These are phyloP conservation scores for Aspergillus ostianus DNA, from an alignment of 495 filamentous ascomycete species.

Conservation along the genomic window DNA sequence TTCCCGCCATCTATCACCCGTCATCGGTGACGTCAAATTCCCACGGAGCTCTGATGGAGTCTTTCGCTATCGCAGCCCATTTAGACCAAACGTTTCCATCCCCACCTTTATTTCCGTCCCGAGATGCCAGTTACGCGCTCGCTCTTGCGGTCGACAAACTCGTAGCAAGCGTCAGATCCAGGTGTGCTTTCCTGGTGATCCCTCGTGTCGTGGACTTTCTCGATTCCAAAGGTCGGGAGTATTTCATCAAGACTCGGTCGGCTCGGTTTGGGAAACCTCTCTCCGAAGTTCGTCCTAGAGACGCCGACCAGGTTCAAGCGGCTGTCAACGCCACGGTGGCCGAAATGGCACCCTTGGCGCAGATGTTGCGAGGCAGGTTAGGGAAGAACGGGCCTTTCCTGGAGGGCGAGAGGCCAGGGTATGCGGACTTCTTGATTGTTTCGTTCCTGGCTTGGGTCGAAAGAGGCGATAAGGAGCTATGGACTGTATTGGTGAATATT, in stretches of 20 bases:
- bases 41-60: conserved; percentile 37
- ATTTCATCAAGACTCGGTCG: conserved; percentile 31
- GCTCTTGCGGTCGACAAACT: conserved; percentile 19
- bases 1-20: conserved; percentile 38
- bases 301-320: conserved; percentile 6
- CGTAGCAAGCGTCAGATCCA: conserved; percentile 1
- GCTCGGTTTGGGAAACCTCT: conserved; percentile 32
- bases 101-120: conserved; percentile 25
- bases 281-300: conserved; percentile 25
- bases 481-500: conserved; percentile 11
- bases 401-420: conserved; percentile 19
- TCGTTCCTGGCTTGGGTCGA: conserved; percentile 18
- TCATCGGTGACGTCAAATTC: conserved; percentile 26
- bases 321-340: conserved; percentile 10
- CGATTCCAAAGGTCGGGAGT: conserved; percentile 32
- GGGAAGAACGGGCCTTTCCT: conserved; percentile 25
- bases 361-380: conserved; percentile 19
- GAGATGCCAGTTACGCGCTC: conserved; percentile 23
- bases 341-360: conserved; percentile 14
- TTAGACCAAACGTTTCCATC: conserved; percentile 36
- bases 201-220: conserved; percentile 21
- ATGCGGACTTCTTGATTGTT: conserved; percentile 23
- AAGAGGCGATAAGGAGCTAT: conserved; percentile 15
- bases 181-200: conserved; percentile 5
- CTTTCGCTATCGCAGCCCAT: conserved; percentile 36